Conservation (phyloP, 768 basidiomycete species). For the Phlebiopsis flavidoalba region DNA sequence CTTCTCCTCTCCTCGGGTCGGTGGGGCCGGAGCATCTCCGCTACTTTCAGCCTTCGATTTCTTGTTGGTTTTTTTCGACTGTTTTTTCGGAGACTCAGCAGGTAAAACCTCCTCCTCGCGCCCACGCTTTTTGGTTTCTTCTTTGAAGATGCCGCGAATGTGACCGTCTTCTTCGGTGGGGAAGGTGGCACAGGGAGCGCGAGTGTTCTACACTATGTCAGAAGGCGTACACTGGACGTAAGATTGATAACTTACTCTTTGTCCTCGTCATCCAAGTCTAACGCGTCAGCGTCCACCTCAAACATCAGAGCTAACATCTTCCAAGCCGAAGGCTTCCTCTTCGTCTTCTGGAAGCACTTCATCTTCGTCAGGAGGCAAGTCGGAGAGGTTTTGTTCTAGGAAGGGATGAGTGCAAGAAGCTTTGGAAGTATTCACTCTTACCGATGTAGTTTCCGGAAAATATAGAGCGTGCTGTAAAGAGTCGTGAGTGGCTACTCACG, state of each 20-base stretch:
- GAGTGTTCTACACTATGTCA: neutral
- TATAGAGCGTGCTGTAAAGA: constrained; percentile 5
- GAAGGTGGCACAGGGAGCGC: neutral
- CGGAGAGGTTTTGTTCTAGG: constrained; percentile 48
- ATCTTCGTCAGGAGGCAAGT: constrained; percentile 10
- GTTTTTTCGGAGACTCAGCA: constrained; percentile 46
- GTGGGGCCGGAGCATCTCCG: constrained; percentile 29
- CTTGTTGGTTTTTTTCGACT: constrained; percentile 66
- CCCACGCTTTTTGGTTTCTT: constrained; percentile 55
- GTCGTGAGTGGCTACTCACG: constrained; percentile 9
- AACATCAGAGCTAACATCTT: constrained; percentile 14
- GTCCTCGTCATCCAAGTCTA: constrained; percentile 35
- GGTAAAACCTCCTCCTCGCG: constrained; percentile 52
- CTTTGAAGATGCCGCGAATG: neutral
- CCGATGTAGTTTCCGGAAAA: constrained; percentile 14
- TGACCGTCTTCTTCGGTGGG: neutral
- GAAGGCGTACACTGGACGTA: neutral
- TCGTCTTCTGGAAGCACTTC: neutral
- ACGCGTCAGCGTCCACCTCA: constrained; percentile 5
- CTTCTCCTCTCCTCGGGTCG: constrained; percentile 26
- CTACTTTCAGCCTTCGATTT: constrained; percentile 67
- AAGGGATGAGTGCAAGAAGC: constrained; percentile 13
- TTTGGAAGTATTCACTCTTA: constrained; percentile 56
- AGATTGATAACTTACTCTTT: constrained; percentile 23
- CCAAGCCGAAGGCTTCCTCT: constrained; percentile 7